Base-by-base conservation (phyloP, 129 eudicot genomes). In the Deinandra increscens region DNA sequence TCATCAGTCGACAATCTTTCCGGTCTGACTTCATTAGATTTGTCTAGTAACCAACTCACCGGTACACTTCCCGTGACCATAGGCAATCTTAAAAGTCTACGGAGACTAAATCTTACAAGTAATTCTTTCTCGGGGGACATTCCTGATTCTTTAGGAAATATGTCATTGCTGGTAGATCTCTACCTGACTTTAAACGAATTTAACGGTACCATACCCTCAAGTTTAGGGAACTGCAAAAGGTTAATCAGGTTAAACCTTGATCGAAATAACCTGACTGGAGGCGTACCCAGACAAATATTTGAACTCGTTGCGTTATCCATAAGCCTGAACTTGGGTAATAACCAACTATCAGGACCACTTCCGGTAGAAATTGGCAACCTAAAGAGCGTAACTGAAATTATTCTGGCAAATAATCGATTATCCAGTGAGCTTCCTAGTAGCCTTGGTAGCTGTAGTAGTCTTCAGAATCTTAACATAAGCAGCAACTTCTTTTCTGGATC, bases 351-450 rank as follows among this genome's bases (percentile, higher is more conserved):
- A 6, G 85, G 88, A 8, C 7, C 55, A 20, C 39, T 84, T 45
- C 88, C 88, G 0, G 19, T 0, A 4, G 74, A 66, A 51, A 39
- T 84, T 1, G 88, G 83, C 0, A 64, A 66, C 23, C 70, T 84
- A 4, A 53, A 3, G 33, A 45, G 69, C 39, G 12, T 81, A 37
- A 50, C 9, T 2, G 71, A 44, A 20, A 67, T 84, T 17, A 68
- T 70, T 26, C 53, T 81, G 29, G 44, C 76, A 0, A 73, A 43
- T 8, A 81, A 84, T 51, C 67, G 33, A 7, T 78, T 84, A 22
- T 81, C 85, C 2, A 79, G 81, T 14, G 81, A 76, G 33, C 81
- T 84, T 70, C 89, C 89, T 8, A 46, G 34, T 56, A 49, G 39
- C 48, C 76, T 83, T 18, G 70, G 79, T 14, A 72, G 71, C 53